These are phyloP conservation scores for Casuarina glauca DNA, from an alignment of 306 rosid genomes.

Conservation along the genomic window DNA sequence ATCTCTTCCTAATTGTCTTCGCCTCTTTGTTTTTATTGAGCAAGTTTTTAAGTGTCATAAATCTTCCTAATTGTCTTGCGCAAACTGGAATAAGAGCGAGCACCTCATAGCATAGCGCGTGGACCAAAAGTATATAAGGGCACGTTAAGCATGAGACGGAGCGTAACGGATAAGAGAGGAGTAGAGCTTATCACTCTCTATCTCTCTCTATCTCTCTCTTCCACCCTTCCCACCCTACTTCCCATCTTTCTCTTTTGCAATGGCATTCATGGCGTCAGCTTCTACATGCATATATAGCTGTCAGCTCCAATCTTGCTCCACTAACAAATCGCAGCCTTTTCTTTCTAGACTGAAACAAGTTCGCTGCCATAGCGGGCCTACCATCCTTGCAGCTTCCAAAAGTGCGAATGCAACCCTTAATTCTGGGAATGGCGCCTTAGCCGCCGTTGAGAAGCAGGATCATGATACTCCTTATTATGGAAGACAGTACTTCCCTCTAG, in stretches of 20 bases:
- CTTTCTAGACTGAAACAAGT: constrained; percentile 25
- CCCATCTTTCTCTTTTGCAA: constrained; percentile 15
- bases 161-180: constrained; percentile 9
- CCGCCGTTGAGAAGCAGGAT: constrained; percentile 37
- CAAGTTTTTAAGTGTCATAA: too few species aligned
- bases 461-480: constrained; percentile 41
- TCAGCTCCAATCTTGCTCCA: constrained; percentile 33
- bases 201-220: constrained; percentile 12
- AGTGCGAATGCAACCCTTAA: constrained; percentile 32
- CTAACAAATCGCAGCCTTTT: constrained; percentile 18
- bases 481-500: constrained; percentile 82
- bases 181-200: not conserved
- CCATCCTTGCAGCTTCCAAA: constrained; percentile 31
- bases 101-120: not conserved
- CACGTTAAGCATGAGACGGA: not conserved
- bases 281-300: constrained; percentile 17
- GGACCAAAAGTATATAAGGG: not conserved
- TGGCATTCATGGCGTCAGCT: constrained; percentile 32
- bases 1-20: too few species aligned
- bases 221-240: not conserved
- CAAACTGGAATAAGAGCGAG: too few species aligned
- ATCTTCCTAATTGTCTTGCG: too few species aligned
- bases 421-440: constrained; percentile 64
- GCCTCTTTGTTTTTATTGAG: too few species aligned
- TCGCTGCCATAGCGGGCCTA: constrained; percentile 7